phyloP scores from a whole-genome alignment of 2,329 filamentous ascomycete species.

The Alternaria sp. region DNA sequence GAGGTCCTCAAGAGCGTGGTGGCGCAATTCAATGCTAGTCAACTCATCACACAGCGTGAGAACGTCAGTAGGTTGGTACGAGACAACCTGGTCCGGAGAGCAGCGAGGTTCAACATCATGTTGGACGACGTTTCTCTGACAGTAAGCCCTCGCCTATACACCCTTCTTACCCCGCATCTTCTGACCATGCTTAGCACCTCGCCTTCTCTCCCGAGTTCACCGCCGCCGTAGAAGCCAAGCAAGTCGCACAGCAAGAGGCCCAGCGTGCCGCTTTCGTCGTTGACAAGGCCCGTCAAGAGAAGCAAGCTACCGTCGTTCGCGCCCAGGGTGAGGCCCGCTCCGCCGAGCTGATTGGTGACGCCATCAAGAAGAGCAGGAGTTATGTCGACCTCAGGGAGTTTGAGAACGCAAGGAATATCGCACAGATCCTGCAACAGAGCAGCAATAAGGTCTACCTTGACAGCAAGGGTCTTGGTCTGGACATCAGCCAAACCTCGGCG shows the following conservation, averaged over 20 bases:
- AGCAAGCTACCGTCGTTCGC: conserved; percentile 98
- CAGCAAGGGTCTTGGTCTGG: conserved; percentile 87
- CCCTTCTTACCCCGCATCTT: background rate
- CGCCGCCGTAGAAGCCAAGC: conserved; percentile 74
- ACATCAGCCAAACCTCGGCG: conserved; percentile 67
- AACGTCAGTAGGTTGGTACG: conserved; percentile 91
- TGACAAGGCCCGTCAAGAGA: conserved; percentile 98
- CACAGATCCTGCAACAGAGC: conserved; percentile 85
- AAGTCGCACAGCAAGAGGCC: conserved; percentile 85
- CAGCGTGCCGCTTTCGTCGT: conserved; percentile 97
- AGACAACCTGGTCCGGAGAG: conserved; percentile 90
- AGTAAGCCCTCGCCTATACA: conserved; percentile 61
- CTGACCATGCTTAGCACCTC: conserved; percentile 62
- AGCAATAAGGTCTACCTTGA: conserved; percentile 96
- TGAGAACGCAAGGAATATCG: conserved; percentile 92
- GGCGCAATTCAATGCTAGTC: conserved; percentile 97
- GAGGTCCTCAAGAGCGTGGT: conserved; percentile 99
- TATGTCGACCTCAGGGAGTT: conserved; percentile 98
- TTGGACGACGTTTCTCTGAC: conserved; percentile 97
- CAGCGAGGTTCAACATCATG: conserved; percentile 95
- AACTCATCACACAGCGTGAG: conserved; percentile 99
- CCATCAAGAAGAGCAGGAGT: conserved; percentile 98
- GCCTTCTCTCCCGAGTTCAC: conserved; percentile 76
- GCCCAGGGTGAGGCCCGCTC: conserved; percentile 99
- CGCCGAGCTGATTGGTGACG: conserved; percentile 96